These are phyloP conservation scores for Harringtonia aguacate DNA, from an alignment of 2,329 filamentous ascomycete genomes.

Conservation along the genomic window DNA sequence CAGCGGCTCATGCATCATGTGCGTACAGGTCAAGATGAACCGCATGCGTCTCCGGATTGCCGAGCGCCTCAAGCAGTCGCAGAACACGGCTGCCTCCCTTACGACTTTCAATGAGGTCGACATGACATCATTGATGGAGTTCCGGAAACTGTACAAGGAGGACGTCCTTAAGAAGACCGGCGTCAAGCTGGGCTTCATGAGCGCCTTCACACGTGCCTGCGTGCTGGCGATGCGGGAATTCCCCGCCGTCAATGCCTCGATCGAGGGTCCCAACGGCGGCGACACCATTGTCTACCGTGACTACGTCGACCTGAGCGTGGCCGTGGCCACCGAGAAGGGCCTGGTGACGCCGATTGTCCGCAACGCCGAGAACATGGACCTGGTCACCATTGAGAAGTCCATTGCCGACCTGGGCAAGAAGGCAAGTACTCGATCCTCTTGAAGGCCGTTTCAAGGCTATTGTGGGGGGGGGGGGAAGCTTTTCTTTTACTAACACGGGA, in stretches of 20 bases:
- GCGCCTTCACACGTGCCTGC: constrained; percentile 83
- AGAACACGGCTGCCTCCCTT: constrained; percentile 93
- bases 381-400: constrained; percentile 80
- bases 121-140: constrained; percentile 96
- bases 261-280: constrained; percentile 87
- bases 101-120: constrained; percentile 99
- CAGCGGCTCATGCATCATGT: not conserved
- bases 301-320: constrained; percentile 95
- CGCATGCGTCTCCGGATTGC: constrained; percentile 96
- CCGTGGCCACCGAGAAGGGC: constrained; percentile 94
- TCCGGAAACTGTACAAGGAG: constrained; percentile 96
- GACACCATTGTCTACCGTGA: constrained; percentile 98
- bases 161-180: constrained; percentile 92
- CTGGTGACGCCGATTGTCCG: constrained; percentile 93
- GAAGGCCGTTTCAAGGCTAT: no score
- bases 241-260: constrained; percentile 92
- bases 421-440: constrained; percentile 35
- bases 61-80: constrained; percentile 96
- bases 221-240: constrained; percentile 90
- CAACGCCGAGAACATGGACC: constrained; percentile 80
- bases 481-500: constrained; percentile 8
- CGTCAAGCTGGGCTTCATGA: constrained; percentile 99
- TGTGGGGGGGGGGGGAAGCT: no score
- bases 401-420: constrained; percentile 96
- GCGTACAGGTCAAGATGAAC: constrained; percentile 89